phyloP scores from a whole-genome alignment of 345 rosid species.

The Salix exigua region DNA sequence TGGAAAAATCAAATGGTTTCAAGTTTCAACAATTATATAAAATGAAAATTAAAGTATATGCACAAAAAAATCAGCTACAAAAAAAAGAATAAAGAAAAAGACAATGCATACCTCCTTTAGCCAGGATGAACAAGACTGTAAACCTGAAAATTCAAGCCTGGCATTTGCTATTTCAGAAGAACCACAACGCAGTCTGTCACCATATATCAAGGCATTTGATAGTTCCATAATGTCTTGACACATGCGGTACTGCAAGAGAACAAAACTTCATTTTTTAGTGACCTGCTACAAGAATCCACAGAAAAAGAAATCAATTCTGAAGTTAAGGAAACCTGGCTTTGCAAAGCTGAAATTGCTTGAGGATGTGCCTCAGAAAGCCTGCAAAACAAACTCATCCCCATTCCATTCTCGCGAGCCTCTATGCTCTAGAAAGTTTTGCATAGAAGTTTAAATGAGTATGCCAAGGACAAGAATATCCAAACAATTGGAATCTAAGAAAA shows the following conservation, averaged over 20 bases:
- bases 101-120: slow-evolving; percentile 51
- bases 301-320: slow-evolving; percentile 1
- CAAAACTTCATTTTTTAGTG: slow-evolving; percentile 19
- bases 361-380: slow-evolving; percentile 98
- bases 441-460: slow-evolving; percentile 5
- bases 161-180: slow-evolving; percentile 77
- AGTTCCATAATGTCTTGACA: slow-evolving; percentile 88
- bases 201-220: slow-evolving; percentile 88
- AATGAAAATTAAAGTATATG: too few species aligned
- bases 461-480: background rate
- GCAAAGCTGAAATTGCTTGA: slow-evolving; percentile 88
- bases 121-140: slow-evolving; percentile 51
- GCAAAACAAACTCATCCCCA: slow-evolving; percentile 93
- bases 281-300: slow-evolving; percentile 5
- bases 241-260: slow-evolving; percentile 82
- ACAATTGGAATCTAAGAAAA: background rate
- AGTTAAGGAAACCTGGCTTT: slow-evolving; percentile 70
- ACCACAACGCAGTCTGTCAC: slow-evolving; percentile 82
- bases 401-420: slow-evolving; percentile 92
- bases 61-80: background rate
- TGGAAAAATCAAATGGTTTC: too few species aligned
- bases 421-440: slow-evolving; percentile 47
- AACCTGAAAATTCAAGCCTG: slow-evolving; percentile 50
- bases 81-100: background rate
- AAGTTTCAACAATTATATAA: too few species aligned